Base-by-base conservation (phyloP, 2,329 filamentous ascomycete genomes). In the Rosellinia necatrix region DNA sequence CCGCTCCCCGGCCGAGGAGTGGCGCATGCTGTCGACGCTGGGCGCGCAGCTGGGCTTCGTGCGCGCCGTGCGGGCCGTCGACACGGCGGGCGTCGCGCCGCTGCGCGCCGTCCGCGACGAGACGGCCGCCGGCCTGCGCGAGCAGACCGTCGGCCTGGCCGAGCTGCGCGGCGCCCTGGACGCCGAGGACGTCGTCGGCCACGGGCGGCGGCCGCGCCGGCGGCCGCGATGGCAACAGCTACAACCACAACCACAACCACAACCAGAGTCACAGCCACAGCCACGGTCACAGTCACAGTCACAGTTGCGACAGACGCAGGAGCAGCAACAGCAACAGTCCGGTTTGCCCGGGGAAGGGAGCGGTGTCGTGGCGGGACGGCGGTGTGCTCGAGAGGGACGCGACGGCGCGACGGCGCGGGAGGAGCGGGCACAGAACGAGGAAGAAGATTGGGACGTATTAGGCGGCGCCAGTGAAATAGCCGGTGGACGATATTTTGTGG, bases 41-140 rank as follows among this genome's bases (percentile, higher is more conserved):
- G 81, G 87, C 49, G 85, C 89, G 27, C 94, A 99, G 70, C 82
- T 99, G 0, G 88, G 89, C 67, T 99, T 99, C 69, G 92, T 97
- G n/a, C 86, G 84, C 59, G 85, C 91, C 60, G 86, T 97, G 17
- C 92, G 96, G 68, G 77, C 81, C 40, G 87, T 96, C 44, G 83
- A 96, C 71, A 92, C 91, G 0, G 74, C 79, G 0, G 85, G 82
- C 3, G 78, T 97, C 0, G 80, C 85, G 53, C 92, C 94, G 0
- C 75, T 99, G 38, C 81, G 84, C 47, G 87, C 88, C 40, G 88
- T 97, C 54, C 85, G 91, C 49, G 93, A 97, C 70, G 92, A 94
- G 76, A 90, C 89, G 1, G 65, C 69, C 2, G 72, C 73, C 10
- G 84, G 82, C 0, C 66, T 81, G 22, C 69, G 74, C 32, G 84